A percentile compares a stretch with the other conserved stretches of the same genome.
Conservation (phyloP, 2,329 filamentous ascomycete species). For the Fusarium protoensiforme region DNA sequence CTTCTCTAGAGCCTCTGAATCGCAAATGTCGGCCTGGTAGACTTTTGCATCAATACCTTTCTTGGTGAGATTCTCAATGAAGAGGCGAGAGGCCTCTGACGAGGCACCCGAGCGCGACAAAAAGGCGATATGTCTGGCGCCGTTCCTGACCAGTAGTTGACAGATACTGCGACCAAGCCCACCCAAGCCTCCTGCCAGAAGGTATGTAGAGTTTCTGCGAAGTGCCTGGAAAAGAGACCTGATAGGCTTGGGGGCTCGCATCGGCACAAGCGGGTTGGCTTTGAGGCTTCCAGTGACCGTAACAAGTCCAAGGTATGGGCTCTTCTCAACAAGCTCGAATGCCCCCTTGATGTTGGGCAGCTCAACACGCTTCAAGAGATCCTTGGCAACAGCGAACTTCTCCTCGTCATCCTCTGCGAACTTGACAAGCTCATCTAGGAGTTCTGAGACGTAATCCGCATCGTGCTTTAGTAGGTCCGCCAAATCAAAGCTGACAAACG, state of each 20-base stretch:
- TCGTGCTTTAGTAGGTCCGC: constrained; percentile 47
- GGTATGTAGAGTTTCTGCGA: constrained; percentile 57
- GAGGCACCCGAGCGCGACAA: constrained; percentile 61
- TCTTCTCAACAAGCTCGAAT: constrained; percentile 40
- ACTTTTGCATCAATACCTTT: constrained; percentile 48
- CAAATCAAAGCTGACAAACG: constrained; percentile 49
- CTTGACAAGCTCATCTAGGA: constrained; percentile 38
- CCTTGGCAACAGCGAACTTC: neutral
- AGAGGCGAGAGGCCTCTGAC: constrained; percentile 39
- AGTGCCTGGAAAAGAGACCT: constrained; percentile 46
- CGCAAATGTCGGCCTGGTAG: constrained; percentile 57
- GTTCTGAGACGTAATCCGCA: constrained; percentile 42
- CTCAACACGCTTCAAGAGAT: constrained; percentile 15
- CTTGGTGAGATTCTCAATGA: constrained; percentile 48
- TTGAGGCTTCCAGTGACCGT: constrained; percentile 23
- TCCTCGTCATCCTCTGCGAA: constrained; percentile 5
- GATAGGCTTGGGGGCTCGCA: constrained; percentile 31
- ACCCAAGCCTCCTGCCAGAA: constrained; percentile 67
- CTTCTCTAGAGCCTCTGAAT: constrained; percentile 42
- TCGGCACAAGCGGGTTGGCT: constrained; percentile 31
- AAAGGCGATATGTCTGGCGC: constrained; percentile 63
- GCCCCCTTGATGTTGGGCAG: constrained; percentile 42
- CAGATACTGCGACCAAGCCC: constrained; percentile 67
- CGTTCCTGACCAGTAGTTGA: constrained; percentile 59
- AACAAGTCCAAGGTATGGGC: constrained; percentile 41